These are phyloP conservation scores for Basidioascus undulatus DNA, from an alignment of 768 basidiomycete species.

Conservation along the genomic window DNA sequence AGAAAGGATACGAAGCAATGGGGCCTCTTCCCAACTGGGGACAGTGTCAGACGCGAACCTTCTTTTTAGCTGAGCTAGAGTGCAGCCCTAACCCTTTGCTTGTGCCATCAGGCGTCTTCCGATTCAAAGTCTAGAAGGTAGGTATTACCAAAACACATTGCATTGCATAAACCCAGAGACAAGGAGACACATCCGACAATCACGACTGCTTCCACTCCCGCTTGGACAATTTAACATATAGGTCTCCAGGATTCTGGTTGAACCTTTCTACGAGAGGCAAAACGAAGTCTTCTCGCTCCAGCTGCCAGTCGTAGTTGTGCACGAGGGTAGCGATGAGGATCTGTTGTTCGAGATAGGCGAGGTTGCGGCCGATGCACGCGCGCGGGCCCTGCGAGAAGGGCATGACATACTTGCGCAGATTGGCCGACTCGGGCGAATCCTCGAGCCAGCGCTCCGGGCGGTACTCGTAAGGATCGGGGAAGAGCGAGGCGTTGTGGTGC, in stretches of 20 bases:
- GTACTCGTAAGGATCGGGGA: background rate
- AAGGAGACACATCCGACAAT: no score
- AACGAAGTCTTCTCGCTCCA: background rate
- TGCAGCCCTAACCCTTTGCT: no score
- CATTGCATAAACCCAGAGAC: no score
- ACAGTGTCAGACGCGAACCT: no score
- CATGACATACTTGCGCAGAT: background rate
- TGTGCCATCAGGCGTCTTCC: no score
- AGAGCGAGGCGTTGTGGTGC: background rate
- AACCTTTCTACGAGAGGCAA: conserved; percentile 8
- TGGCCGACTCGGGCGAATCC: background rate
- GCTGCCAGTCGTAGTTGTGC: conserved; percentile 6
- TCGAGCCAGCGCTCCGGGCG: background rate
- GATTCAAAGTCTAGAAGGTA: no score
- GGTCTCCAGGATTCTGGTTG: conserved; percentile 8
- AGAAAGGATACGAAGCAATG: no score
- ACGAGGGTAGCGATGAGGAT: conserved; percentile 8
- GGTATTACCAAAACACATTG: no score
- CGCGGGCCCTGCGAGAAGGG: background rate
- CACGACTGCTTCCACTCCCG: no score
- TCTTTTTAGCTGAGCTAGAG: no score
- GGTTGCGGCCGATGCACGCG: background rate
- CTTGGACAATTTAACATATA: conserved; percentile 2
- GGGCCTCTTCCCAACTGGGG: no score
- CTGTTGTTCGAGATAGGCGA: conserved; percentile 8